Evolutionary conservation across 257 asterid genomes (phyloP), one percentile per base, ranked within the genome.

Genomic region (Solanum tacnaense): DNA sequence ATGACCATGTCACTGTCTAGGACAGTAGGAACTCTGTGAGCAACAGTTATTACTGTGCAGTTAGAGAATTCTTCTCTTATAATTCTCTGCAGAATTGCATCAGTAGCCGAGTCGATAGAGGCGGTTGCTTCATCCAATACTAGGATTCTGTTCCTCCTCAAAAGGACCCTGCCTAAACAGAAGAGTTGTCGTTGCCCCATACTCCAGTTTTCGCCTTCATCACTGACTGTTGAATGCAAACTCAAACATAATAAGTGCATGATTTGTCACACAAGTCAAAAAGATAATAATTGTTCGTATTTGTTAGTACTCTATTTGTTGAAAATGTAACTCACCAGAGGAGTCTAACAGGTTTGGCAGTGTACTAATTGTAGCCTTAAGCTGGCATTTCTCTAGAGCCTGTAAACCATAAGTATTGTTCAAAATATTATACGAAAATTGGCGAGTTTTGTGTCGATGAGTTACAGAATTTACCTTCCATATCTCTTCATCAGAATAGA

Each of bases 51-150:
- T 2, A 96, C 98, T 0, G 95, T 95, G 78, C 98, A 92, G 23
- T 92, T 87, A 2, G 92, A 92, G 90, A 96, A 96, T 86, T 96
- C 96, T 88, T 92, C 90, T 70, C 98, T 92, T 38, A 96, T 96
- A 15, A 93, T 92, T 87, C 79, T 93, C 93, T 96, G 98, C 84
- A 96, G 70, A 31, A 93, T 92, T 49, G 96, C 90, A 88, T 96
- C 98, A 2, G 98, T 96, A 4, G 96, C 88, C 1, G 96, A 94
- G 92, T 96, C 98, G 7, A 96, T 96, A 1, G 98, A 96, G 56
- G 99, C 99, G 1, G 99, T 95, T 74, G 98, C 99, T 92, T 96
- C 99, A 21, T 96, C 99, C 18, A 94, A 95, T 74, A 96, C 97
- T 49, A 96, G 89, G 46, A 96, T 91, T 79, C 86, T 91, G 92